Conservation (phyloP, 2,329 filamentous ascomycete genomes). For the Colletotrichum limetticola region DNA sequence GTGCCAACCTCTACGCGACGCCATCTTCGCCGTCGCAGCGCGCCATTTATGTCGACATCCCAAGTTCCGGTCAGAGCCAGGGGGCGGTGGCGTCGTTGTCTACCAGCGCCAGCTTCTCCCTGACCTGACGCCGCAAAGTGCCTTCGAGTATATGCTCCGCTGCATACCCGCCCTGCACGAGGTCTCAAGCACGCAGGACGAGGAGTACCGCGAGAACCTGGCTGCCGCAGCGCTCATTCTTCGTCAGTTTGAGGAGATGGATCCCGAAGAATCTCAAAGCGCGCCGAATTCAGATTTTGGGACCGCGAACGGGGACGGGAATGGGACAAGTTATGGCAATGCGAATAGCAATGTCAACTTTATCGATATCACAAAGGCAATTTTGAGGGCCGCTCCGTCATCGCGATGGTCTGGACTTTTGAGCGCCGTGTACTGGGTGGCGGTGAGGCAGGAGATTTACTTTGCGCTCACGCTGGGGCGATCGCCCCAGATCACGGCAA, state of each 20-base stretch:
- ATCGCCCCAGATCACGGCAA: slow-evolving; percentile 49
- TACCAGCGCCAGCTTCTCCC: slow-evolving; percentile 51
- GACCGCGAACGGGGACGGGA: neutral
- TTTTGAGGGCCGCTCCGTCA: slow-evolving; percentile 47
- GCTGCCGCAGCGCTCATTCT: slow-evolving; percentile 53
- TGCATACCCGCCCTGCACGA: slow-evolving; percentile 52
- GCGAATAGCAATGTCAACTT: slow-evolving; percentile 46
- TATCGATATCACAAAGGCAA: slow-evolving; percentile 52
- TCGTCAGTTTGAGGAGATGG: slow-evolving; percentile 53
- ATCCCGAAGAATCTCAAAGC: slow-evolving; percentile 47
- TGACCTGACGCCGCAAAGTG: slow-evolving; percentile 48
- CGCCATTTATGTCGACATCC: slow-evolving; percentile 51
- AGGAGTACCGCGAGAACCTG: slow-evolving; percentile 52
- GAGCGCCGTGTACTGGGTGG: slow-evolving; percentile 55
- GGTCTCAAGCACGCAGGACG: slow-evolving; percentile 42
- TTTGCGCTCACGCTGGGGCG: slow-evolving; percentile 52
- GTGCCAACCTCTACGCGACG: slow-evolving; percentile 51
- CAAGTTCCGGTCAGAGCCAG: slow-evolving; percentile 46
- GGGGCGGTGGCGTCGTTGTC: slow-evolving; percentile 41
- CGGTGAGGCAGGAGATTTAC: slow-evolving; percentile 52
- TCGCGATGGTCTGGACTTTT: slow-evolving; percentile 50
- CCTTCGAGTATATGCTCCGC: slow-evolving; percentile 52
- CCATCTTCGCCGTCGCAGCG: slow-evolving; percentile 53
- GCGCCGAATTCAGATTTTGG: neutral
- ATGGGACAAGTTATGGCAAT: no score